Evolutionary conservation across 345 rosid genomes (phyloP).

Genomic region (Dovyalis caffra): DNA sequence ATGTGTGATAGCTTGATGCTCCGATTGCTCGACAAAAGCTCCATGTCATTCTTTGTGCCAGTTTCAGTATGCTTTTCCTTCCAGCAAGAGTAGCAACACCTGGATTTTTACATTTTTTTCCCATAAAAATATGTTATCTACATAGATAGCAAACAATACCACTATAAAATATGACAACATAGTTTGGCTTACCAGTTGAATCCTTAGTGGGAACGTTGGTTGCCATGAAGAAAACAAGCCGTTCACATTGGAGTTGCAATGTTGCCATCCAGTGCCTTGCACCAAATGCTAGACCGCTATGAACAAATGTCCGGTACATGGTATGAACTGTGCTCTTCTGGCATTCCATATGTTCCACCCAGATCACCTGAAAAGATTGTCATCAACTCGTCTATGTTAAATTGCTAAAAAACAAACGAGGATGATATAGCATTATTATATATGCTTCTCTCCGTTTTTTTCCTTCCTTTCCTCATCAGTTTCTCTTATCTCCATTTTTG

Average conservation of each 20-base stretch:
- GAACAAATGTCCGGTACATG: slow-evolving; percentile 71
- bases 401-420: neutral
- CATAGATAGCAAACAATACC: neutral
- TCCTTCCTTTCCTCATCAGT: neutral
- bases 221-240: slow-evolving; percentile 97
- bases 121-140: neutral
- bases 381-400: neutral
- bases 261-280: slow-evolving; percentile 92
- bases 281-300: slow-evolving; percentile 88
- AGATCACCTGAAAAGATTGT: slow-evolving; percentile 55
- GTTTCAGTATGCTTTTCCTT: slow-evolving; percentile 85
- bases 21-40: slow-evolving; percentile 78
- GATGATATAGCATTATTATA: neutral
- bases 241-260: slow-evolving; percentile 83
- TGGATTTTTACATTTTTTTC: slow-evolving; percentile 11
- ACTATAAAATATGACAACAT: neutral
- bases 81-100: slow-evolving; percentile 94
- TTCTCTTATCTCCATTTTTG: neutral
- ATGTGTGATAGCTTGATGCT: slow-evolving; percentile 91
- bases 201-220: slow-evolving; percentile 98
- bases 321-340: slow-evolving; percentile 66
- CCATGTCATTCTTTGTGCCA: slow-evolving; percentile 91
- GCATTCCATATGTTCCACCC: slow-evolving; percentile 95
- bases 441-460: neutral
- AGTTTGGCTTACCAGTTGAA: slow-evolving; percentile 56